phyloP scores from a whole-genome alignment of 371 early-diverging fungal genomes.

The Mortierella polycephala region DNA sequence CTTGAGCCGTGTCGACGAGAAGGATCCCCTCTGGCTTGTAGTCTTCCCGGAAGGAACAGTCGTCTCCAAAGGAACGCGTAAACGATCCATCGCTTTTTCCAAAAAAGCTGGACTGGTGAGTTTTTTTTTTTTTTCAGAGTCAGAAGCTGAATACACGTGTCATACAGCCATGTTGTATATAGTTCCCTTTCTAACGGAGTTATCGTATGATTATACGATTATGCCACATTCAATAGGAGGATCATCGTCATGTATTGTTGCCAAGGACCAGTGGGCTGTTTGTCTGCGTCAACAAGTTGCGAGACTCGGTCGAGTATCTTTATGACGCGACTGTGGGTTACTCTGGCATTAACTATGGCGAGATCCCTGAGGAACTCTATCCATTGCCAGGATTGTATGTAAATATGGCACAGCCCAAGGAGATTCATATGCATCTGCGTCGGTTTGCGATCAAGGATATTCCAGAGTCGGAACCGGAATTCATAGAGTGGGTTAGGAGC shows the following conservation, averaged over 20 bases:
- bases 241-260: conserved; percentile 71
- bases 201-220: too few relatives aligned
- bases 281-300: conserved; percentile 69
- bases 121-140: background rate
- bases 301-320: conserved; percentile 71
- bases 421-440: conserved; percentile 82
- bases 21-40: conserved; percentile 83
- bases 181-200: too few relatives aligned
- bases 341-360: conserved; percentile 77
- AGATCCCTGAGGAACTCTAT: conserved; percentile 82
- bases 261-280: conserved; percentile 85
- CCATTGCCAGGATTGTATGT: conserved; percentile 77
- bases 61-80: conserved; percentile 64
- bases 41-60: conserved; percentile 95
- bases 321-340: conserved; percentile 91
- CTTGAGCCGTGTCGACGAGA: conserved; percentile 51
- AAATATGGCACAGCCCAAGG: conserved; percentile 71
- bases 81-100: conserved; percentile 61
- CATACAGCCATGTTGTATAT: too few relatives aligned
- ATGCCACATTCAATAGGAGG: conserved; percentile 43
- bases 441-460: conserved; percentile 71
- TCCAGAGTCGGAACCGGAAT: conserved; percentile 72
- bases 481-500: conserved; percentile 78
- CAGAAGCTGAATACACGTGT: background rate
- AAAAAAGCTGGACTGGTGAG: conserved; percentile 65